Evolutionary conservation across 768 basidiomycete genomes (phyloP).

Genomic region (Calvatia gigantea): DNA sequence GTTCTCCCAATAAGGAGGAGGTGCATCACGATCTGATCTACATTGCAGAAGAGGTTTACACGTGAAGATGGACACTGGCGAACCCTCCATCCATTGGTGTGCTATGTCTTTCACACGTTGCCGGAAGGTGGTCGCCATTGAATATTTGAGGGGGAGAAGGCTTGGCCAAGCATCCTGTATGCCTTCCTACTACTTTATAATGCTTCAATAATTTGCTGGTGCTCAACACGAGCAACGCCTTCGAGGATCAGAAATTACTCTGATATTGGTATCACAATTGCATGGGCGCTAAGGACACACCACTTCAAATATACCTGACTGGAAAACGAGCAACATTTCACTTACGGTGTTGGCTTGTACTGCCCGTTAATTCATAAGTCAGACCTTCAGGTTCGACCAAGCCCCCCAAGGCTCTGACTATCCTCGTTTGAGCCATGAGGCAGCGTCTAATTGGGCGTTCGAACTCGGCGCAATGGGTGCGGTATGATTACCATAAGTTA

Average conservation of each 20-base stretch:
- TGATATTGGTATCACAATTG: not conserved
- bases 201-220: not conserved
- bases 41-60: slow-evolving; percentile 3
- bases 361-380: not conserved
- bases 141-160: not conserved
- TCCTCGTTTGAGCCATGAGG: not conserved
- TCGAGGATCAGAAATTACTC: not conserved
- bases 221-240: not conserved
- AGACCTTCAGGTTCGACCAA: too few relatives aligned
- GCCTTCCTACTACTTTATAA: not conserved
- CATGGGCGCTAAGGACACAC: not conserved
- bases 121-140: not conserved
- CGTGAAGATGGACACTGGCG: not conserved
- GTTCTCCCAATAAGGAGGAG: slow-evolving; percentile 7
- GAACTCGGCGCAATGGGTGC: not conserved
- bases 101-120: not conserved
- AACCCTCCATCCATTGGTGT: not conserved
- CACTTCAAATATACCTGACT: not conserved
- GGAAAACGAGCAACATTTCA: not conserved
- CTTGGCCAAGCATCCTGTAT: not conserved
- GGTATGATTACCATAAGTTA: not conserved
- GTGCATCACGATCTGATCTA: not conserved
- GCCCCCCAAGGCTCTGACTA: not conserved
- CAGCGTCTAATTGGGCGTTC: not conserved
- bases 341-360: not conserved